Base-by-base conservation (phyloP, 306 rosid genomes). In the Quercus engelmannii region DNA sequence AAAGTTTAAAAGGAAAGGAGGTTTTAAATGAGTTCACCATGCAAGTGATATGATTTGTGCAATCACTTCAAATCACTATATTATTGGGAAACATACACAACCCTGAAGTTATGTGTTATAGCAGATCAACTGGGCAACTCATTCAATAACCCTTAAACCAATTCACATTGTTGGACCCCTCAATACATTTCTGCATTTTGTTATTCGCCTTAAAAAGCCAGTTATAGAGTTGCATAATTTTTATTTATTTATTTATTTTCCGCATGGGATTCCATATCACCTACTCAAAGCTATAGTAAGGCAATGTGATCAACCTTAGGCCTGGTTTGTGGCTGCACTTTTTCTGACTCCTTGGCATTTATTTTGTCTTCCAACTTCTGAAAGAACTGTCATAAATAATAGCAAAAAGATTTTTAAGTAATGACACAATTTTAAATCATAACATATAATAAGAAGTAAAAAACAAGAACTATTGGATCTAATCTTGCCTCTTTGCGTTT, bases 401-500 rank as follows among this genome's bases (percentile, higher is more conserved):
- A 69, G 81, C 56, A 26, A 20, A 59, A 74, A 84, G 49, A 63
- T 21, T 28, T 59, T 14, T 12, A 49, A 54, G 71, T 61, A 11
- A 71, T 65, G 76, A 31, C 58, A 59, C 15, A 17, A 43, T 25
- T 18, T 8, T 30, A 63, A 38, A 75, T 68, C 54, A 74, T 51
- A 31, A 76, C 61, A 75, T 8, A 62, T 57, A 38, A 58, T 21
- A 59, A 56, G 64, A 31, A 71, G 62, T 51, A 68, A 69, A 70
- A 31, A 59, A 28, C 57, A 76, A 38, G 30, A 38, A 78, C 4
- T 35, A 52, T 3, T 28, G 82, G 57, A n/a, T 75, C 28, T 72
- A 82, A 59, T 76, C 88, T 87, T 87, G 74, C 99, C 92, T 96
- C 97, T 87, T 87, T 93, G 62, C 96, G 92, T 77, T 96, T 96